A percentile compares a stretch with the other conserved stretches of the same genome.
Evolutionary conservation across 805 yeast species (phyloP).

Genomic region (Blastobotrys mokoenaii): DNA sequence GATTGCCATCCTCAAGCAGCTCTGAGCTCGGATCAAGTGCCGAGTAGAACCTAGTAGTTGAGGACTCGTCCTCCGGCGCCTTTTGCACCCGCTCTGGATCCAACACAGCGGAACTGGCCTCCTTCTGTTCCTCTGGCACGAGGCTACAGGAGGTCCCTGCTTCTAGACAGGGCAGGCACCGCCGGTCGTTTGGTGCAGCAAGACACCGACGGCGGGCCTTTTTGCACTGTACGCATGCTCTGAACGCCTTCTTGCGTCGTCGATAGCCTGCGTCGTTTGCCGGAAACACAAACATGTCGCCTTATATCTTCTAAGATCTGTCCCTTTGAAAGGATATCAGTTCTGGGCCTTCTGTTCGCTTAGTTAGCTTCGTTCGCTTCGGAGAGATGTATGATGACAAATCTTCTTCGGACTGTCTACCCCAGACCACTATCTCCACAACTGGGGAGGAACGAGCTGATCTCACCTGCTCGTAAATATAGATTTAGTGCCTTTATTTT

Average conservation of each 20-base stretch:
- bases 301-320: too few species aligned
- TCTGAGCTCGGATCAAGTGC: conserved; percentile 20
- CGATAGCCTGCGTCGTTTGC: conserved; percentile 32
- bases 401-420: too few species aligned
- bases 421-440: too few species aligned
- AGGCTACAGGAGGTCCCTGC: conserved; percentile 19
- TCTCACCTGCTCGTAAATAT: too few species aligned
- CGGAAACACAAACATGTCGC: conserved; percentile 32
- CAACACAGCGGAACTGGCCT: background rate
- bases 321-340: too few species aligned
- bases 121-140: conserved; percentile 3
- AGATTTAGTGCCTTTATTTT: too few species aligned
- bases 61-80: conserved; percentile 1
- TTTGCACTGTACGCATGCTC: conserved; percentile 32
- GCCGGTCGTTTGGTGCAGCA: conserved; percentile 15
- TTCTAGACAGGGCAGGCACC: conserved; percentile 23
- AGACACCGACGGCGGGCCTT: conserved; percentile 24
- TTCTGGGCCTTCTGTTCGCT: background rate
- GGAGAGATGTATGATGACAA: too few species aligned
- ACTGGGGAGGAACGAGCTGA: too few species aligned
- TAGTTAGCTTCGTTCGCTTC: background rate
- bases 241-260: conserved; percentile 31
- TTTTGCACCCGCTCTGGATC: background rate
- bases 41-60: conserved; percentile 12
- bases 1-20: conserved; percentile 16